Evolutionary conservation across 1,284 basidiomycete species (phyloP).

Genomic region (Leccinum pachyderme): DNA sequence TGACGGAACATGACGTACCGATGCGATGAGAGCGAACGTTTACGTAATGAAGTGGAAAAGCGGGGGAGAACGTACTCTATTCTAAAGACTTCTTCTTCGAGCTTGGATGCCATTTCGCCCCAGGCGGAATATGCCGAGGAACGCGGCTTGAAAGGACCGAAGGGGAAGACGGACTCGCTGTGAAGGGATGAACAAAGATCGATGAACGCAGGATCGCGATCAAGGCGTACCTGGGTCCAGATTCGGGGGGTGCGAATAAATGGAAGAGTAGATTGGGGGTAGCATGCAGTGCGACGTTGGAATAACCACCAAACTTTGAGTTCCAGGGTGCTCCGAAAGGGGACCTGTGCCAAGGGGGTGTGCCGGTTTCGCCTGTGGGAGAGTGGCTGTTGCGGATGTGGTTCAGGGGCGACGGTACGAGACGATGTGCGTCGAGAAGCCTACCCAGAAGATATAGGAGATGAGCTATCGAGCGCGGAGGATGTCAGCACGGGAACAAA

Average conservation of each 20-base stretch:
- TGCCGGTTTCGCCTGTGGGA: conserved; percentile 24
- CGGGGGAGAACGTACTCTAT: conserved; percentile 60
- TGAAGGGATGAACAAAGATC: conserved; percentile 21
- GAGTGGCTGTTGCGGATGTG: conserved; percentile 30
- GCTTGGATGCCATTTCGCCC: conserved; percentile 66
- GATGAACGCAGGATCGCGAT: conserved; percentile 21
- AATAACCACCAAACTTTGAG: conserved; percentile 47
- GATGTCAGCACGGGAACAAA: conserved; percentile 32
- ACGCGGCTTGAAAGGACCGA: conserved; percentile 32
- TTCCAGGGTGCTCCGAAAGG: conserved; percentile 31
- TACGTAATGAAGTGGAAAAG: conserved; percentile 25
- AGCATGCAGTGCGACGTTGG: conserved; percentile 53
- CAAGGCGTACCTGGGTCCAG: conserved; percentile 47
- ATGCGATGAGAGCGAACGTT: conserved; percentile 26
- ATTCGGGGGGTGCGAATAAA: conserved; percentile 70
- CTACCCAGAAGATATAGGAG: conserved; percentile 37
- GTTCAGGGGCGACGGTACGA: conserved; percentile 25
- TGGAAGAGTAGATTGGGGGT: conserved; percentile 64
- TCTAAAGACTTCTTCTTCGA: conserved; percentile 69
- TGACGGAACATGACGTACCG: conserved; percentile 27
- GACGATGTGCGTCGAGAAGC: conserved; percentile 23
- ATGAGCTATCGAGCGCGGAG: conserved; percentile 22
- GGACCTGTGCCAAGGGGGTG: conserved; percentile 33
- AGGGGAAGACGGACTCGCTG: conserved; percentile 29
- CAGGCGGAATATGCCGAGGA: conserved; percentile 56